These are phyloP conservation scores for Bryoglossum gracile DNA, from an alignment of 495 filamentous ascomycete species.

Conservation along the genomic window DNA sequence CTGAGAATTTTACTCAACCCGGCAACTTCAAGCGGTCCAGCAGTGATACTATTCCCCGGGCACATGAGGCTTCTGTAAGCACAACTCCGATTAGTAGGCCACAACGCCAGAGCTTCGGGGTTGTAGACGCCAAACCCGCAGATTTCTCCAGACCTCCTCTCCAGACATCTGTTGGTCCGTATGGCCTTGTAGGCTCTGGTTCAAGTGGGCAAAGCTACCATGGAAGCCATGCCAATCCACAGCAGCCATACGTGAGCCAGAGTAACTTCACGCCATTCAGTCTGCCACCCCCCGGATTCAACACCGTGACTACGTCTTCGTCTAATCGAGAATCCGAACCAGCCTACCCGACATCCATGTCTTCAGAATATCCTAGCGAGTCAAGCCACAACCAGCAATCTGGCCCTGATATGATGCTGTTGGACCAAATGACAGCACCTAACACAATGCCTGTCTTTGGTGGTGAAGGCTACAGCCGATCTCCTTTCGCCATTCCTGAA, in stretches of 20 bases:
- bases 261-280: conserved; percentile 49
- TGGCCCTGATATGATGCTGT: conserved; percentile 44
- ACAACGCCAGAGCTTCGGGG: conserved; percentile 25
- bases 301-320: conserved; percentile 17
- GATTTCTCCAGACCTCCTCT: conserved; percentile 34
- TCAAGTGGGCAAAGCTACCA: conserved; percentile 42
- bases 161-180: conserved; percentile 38
- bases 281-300: conserved; percentile 42
- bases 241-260: conserved; percentile 41
- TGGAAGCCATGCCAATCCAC: conserved; percentile 23
- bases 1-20: conserved; percentile 11
- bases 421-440: conserved; percentile 59
- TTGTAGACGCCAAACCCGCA: conserved; percentile 15
- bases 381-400: conserved; percentile 34
- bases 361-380: conserved; percentile 22
- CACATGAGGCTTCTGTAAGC: conserved; percentile 2
- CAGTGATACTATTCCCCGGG: conserved; percentile 19
- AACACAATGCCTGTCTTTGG: conserved; percentile 81
- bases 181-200: conserved; percentile 43
- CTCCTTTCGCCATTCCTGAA: conserved; percentile 81
- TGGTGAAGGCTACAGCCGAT: conserved; percentile 72
- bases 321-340: conserved; percentile 18
- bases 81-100: conserved; percentile 7
- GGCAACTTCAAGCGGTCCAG: conserved; percentile 23
- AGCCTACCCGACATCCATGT: conserved; percentile 20